These are phyloP conservation scores for Phytophthora sansomeana DNA, from an alignment of 352 stramenopile genomes.

Conservation along the genomic window DNA sequence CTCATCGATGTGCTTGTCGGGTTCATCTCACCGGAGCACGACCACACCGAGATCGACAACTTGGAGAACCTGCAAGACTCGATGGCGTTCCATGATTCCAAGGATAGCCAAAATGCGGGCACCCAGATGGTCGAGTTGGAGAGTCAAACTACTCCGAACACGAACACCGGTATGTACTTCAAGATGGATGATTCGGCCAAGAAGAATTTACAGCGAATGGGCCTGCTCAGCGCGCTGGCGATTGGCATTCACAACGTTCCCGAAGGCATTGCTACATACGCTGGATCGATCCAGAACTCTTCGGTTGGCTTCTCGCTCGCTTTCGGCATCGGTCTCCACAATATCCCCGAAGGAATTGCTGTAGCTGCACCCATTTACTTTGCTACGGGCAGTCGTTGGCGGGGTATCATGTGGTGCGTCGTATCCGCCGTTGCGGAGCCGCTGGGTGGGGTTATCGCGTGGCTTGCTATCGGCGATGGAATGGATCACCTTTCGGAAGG, in stretches of 20 bases:
- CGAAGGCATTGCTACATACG: slow-evolving; percentile 96
- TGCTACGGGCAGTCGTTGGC: slow-evolving; percentile 91
- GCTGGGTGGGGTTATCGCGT: slow-evolving; percentile 90
- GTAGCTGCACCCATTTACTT: slow-evolving; percentile 97
- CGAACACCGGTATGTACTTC: slow-evolving; percentile 23
- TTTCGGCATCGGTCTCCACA: slow-evolving; percentile 95
- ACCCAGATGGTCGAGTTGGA: slow-evolving; percentile 28
- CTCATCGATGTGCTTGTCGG: slow-evolving; percentile 44
- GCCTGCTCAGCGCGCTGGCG: slow-evolving; percentile 91
- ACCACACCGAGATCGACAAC: slow-evolving; percentile 37
- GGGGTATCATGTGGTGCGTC: slow-evolving; percentile 92
- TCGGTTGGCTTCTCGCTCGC: slow-evolving; percentile 89
- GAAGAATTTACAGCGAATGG: slow-evolving; percentile 79
- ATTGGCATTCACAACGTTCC: slow-evolving; percentile 98
- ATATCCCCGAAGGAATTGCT: slow-evolving; percentile 96
- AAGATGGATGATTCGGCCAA: slow-evolving; percentile 49
- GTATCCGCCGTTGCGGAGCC: slow-evolving; percentile 92
- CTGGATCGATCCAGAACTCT: slow-evolving; percentile 88
- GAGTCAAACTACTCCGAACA: slow-evolving; percentile 34
- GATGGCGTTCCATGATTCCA: slow-evolving; percentile 28
- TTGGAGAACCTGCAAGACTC: slow-evolving; percentile 39
- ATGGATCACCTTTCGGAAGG: slow-evolving; percentile 79
- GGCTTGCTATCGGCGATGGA: slow-evolving; percentile 76
- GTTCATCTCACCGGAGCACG: slow-evolving; percentile 36
- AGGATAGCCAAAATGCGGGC: slow-evolving; percentile 11